Evolutionary conservation across 352 stramenopile species (phyloP).

Genomic region (Globisporangium apiculatum): DNA sequence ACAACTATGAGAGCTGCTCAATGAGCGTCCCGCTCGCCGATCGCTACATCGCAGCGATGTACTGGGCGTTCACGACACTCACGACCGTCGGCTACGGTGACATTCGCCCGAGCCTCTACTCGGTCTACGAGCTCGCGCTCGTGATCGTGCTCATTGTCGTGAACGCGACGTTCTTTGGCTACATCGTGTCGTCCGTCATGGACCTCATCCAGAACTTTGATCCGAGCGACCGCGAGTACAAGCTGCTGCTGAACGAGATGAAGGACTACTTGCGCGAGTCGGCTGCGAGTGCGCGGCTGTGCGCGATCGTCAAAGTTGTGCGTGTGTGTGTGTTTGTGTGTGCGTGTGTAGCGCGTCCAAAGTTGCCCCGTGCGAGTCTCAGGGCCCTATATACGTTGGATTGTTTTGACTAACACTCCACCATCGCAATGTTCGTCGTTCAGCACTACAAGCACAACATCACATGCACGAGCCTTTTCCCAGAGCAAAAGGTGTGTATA

Average conservation of each 20-base stretch:
- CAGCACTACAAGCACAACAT: conserved; percentile 76
- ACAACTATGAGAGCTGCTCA: conserved; percentile 25
- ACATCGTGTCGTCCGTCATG: conserved; percentile 77
- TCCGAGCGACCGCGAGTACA: conserved; percentile 72
- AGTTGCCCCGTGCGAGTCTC: too few relatives aligned
- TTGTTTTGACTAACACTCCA: too few relatives aligned
- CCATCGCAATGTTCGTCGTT: background rate
- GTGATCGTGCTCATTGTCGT: conserved; percentile 80
- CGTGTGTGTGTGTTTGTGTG: conserved; percentile 6
- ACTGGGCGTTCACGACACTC: conserved; percentile 90
- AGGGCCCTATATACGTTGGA: too few relatives aligned
- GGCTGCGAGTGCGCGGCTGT: conserved; percentile 39
- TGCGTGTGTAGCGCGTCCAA: background rate
- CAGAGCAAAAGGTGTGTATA: conserved; percentile 62
- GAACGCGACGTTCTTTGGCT: conserved; percentile 77
- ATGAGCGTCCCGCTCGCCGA: conserved; percentile 29
- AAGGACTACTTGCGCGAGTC: conserved; percentile 81
- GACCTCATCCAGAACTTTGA: conserved; percentile 75
- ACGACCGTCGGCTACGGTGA: conserved; percentile 88
- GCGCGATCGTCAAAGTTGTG: conserved; percentile 66
- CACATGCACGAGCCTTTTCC: conserved; percentile 64
- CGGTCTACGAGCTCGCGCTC: conserved; percentile 53
- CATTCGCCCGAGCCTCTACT: conserved; percentile 66
- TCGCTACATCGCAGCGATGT: conserved; percentile 75
- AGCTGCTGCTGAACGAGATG: conserved; percentile 73